Conservation (phyloP, 2,329 filamentous ascomycete genomes). For the Hymenoscyphus linearis region DNA sequence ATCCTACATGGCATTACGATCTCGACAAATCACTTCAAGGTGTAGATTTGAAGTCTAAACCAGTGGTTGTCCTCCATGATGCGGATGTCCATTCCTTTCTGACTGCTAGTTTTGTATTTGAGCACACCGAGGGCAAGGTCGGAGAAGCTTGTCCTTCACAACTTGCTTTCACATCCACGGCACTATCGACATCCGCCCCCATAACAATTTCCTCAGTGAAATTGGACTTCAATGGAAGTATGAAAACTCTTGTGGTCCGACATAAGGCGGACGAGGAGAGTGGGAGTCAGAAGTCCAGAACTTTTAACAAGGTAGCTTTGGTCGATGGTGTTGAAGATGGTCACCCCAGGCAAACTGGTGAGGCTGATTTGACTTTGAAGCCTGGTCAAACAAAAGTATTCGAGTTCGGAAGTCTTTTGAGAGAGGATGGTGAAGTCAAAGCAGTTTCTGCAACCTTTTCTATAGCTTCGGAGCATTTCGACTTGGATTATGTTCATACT, state of each 20-base stretch:
- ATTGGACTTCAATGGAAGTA: conserved; percentile 51
- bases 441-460: conserved; percentile 59
- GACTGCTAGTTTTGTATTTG: conserved; percentile 52
- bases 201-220: conserved; percentile 47
- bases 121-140: conserved; percentile 52
- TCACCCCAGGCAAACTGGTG: conserved; percentile 44
- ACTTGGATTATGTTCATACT: conserved; percentile 59
- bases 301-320: conserved; percentile 20
- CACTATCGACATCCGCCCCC: conserved; percentile 46
- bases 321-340: conserved; percentile 26
- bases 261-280: conserved; percentile 18
- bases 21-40: conserved; percentile 51
- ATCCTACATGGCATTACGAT: conserved; percentile 56
- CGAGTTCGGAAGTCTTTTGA: conserved; percentile 65
- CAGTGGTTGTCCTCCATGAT: conserved; percentile 46
- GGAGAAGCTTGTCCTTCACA: conserved; percentile 56
- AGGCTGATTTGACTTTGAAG: conserved; percentile 58
- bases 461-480: conserved; percentile 60
- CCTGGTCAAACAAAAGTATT: conserved; percentile 66
- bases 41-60: conserved; percentile 40
- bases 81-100: conserved; percentile 49
- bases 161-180: conserved; percentile 51
- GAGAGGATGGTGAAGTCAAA: conserved; percentile 74
- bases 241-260: conserved; percentile 49
- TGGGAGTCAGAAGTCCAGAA: not conserved